phyloP scores from a whole-genome alignment of 139 green algal species.

The Mesotaenium endlicherianum region DNA sequence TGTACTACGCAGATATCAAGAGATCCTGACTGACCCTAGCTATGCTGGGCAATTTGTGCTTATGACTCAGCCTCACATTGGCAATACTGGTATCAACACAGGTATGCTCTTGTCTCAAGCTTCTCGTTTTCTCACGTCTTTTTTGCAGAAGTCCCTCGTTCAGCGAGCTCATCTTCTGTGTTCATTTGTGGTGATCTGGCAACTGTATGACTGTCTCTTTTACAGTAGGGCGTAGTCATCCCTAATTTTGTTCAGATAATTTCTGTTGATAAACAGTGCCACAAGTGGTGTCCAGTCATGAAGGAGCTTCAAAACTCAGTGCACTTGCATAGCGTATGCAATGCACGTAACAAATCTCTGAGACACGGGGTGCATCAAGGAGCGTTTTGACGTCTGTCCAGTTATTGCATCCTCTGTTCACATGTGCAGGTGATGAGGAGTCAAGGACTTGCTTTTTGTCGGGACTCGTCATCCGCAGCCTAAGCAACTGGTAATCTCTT shows the following conservation, averaged over 20 bases:
- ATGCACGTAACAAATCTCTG: too few species aligned
- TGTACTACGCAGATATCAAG: slow-evolving; percentile 71
- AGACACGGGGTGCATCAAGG: too few species aligned
- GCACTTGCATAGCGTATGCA: too few species aligned
- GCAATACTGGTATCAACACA: slow-evolving; percentile 95
- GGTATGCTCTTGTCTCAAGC: not conserved
- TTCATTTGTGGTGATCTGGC: not conserved
- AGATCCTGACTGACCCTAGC: slow-evolving; percentile 96
- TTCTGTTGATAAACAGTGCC: too few species aligned
- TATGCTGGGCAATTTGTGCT: slow-evolving; percentile 95
- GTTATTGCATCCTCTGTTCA: too few species aligned
- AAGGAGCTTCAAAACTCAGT: too few species aligned
- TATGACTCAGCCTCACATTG: slow-evolving; percentile 97
- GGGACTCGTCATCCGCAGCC: slow-evolving; percentile 39
- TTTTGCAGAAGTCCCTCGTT: not conserved
- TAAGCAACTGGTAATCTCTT: slow-evolving; percentile 46
- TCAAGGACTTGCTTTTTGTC: slow-evolving; percentile 31
- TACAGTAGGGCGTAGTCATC: not conserved
- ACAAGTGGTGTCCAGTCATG: too few species aligned
- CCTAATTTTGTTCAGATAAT: too few species aligned
- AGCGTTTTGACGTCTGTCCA: too few species aligned
- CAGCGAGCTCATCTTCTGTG: not conserved
- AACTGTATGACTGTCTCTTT: not conserved
- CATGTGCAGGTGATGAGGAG: slow-evolving; percentile 45
- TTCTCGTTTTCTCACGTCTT: not conserved